Evolutionary conservation across 129 eudicot species (phyloP).

Genomic region (Calendula officinalis): DNA sequence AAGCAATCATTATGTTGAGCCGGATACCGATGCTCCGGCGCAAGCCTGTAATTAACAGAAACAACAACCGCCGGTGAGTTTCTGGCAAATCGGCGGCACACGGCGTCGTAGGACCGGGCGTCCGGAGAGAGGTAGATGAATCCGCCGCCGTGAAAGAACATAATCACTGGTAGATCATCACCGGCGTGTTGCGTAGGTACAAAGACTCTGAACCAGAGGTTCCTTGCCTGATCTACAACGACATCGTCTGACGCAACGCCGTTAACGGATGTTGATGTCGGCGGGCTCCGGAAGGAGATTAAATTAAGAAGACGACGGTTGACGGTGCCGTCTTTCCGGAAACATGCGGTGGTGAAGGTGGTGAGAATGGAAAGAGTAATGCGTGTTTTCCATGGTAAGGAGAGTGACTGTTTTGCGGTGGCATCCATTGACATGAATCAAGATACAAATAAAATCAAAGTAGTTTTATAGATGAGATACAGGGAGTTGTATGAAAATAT

Average conservation of each 20-base stretch:
- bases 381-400: conserved; percentile 4
- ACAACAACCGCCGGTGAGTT: neutral
- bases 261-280: neutral
- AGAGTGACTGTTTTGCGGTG: neutral
- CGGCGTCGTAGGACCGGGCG: neutral
- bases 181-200: neutral
- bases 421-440: neutral
- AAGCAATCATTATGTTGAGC: conserved; percentile 11
- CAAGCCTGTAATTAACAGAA: conserved; percentile 1
- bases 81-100: neutral
- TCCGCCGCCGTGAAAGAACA: conserved; percentile 8
- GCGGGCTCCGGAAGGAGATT: neutral
- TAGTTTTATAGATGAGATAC: no score
- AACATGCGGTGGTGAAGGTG: neutral
- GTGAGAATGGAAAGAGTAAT: neutral
- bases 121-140: neutral
- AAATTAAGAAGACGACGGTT: neutral
- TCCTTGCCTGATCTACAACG: neutral
- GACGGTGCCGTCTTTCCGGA: conserved; percentile 1
- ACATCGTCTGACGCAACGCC: neutral
- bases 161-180: neutral
- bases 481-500: no score
- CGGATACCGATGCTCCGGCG: conserved; percentile 10
- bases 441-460: no score
- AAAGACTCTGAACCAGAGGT: conserved; percentile 1